Percentiles rank a stretch among this genome's conserved stretches.
Conservation (phyloP, 129 eudicot species). For the Escallonia rubra region DNA sequence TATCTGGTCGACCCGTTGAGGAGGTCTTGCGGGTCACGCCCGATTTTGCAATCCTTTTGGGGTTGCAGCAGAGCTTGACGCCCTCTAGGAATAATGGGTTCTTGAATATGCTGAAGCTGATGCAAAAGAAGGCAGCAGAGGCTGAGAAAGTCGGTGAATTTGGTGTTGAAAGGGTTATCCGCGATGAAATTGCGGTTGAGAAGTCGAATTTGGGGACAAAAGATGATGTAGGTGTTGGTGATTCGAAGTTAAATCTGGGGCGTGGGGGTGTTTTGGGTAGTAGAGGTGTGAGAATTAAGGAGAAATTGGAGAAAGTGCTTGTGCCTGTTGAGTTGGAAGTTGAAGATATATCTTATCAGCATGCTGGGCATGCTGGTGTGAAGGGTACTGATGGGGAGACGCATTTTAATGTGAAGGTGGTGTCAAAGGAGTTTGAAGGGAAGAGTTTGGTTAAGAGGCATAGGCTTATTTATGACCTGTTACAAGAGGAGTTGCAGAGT, state of each 20-base stretch:
- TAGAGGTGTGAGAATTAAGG: constrained; percentile 64
- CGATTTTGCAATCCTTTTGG: constrained; percentile 64
- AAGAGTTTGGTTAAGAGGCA: constrained; percentile 95
- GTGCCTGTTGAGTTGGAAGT: constrained; percentile 57
- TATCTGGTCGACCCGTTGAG: constrained; percentile 59
- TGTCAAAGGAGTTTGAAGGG: constrained; percentile 80
- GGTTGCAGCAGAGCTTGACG: constrained; percentile 78
- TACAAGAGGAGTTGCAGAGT: constrained; percentile 76
- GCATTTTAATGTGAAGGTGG: constrained; percentile 82
- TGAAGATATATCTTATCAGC: constrained; percentile 90
- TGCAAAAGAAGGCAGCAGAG: constrained; percentile 83
- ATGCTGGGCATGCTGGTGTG: constrained; percentile 97
- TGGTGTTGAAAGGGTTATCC: constrained; percentile 4
- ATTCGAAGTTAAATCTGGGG: constrained; percentile 6
- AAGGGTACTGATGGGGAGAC: constrained; percentile 79
- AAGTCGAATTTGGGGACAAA: constrained; percentile 7
- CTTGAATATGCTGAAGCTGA: constrained; percentile 75
- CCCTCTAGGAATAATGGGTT: constrained; percentile 95
- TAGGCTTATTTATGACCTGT: constrained; percentile 63
- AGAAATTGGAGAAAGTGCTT: constrained; percentile 51
- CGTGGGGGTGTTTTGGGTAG: constrained; percentile 42
- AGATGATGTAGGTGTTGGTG: constrained; percentile 13
- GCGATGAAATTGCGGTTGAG: not conserved
- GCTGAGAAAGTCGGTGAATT: constrained; percentile 38
- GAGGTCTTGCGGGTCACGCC: constrained; percentile 69